phyloP scores from a whole-genome alignment of 495 filamentous ascomycete genomes.

The Haplographium delicatum region DNA sequence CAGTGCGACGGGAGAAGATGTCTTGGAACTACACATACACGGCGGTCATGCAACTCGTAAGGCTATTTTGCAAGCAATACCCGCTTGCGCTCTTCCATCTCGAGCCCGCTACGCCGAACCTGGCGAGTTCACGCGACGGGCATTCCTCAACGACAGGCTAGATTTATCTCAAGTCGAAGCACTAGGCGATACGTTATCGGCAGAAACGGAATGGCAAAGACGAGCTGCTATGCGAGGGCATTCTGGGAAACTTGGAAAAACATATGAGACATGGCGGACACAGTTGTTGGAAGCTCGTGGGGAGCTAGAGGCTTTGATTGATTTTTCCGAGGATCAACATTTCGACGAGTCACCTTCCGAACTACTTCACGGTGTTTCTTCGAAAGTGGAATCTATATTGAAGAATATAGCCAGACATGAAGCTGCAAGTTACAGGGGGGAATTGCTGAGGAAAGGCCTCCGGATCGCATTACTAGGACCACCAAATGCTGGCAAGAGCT shows the following conservation, averaged over 20 bases:
- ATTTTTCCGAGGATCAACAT: slow-evolving; percentile 95
- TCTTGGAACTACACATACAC: slow-evolving; percentile 90
- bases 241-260: slow-evolving; percentile 61
- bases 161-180: slow-evolving; percentile 93
- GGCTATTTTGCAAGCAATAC: slow-evolving; percentile 75
- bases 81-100: slow-evolving; percentile 29
- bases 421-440: slow-evolving; percentile 72
- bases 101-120: slow-evolving; percentile 86
- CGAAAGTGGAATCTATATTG: slow-evolving; percentile 54
- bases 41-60: slow-evolving; percentile 86
- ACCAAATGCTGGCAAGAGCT: slow-evolving; percentile 95
- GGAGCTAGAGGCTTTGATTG: slow-evolving; percentile 91
- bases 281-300: slow-evolving; percentile 75
- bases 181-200: slow-evolving; percentile 75
- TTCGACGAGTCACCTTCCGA: slow-evolving; percentile 82
- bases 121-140: slow-evolving; percentile 90
- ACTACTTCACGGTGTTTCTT: slow-evolving; percentile 61
- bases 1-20: slow-evolving; percentile 86
- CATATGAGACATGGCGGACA: slow-evolving; percentile 81
- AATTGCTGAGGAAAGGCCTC: slow-evolving; percentile 82
- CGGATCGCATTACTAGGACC: slow-evolving; percentile 80
- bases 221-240: slow-evolving; percentile 76
- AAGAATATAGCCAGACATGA: slow-evolving; percentile 61
- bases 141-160: slow-evolving; percentile 81
- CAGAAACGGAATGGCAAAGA: slow-evolving; percentile 91